phyloP scores from a whole-genome alignment of 2,329 filamentous ascomycete genomes.

The Davidsoniella neocaledoniae region DNA sequence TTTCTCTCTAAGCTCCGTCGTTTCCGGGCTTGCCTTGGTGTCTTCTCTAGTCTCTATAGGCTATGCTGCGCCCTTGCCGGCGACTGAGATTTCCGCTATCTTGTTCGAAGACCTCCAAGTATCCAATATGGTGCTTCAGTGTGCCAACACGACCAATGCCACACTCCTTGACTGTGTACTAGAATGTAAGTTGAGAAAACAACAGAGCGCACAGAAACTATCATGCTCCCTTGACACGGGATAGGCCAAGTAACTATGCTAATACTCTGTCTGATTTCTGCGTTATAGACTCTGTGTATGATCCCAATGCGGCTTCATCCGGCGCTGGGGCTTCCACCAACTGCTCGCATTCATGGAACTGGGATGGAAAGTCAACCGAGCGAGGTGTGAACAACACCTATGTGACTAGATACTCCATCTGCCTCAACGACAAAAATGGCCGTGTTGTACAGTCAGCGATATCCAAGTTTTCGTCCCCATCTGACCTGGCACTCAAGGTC shows the following conservation, averaged over 20 bases:
- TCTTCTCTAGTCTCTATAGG: slow-evolving; percentile 2
- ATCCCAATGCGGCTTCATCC: slow-evolving; percentile 7
- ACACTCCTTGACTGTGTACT: slow-evolving; percentile 6
- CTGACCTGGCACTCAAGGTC: slow-evolving; percentile 1
- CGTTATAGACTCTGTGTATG: background rate
- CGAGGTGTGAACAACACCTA: slow-evolving; percentile 18
- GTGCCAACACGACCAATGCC: background rate
- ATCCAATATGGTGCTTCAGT: slow-evolving; percentile 2
- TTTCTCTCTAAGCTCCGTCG: background rate
- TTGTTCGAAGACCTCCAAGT: slow-evolving; percentile 4
- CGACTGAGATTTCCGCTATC: background rate
- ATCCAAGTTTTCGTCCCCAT: slow-evolving; percentile 1
- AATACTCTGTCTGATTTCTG: too few species aligned
- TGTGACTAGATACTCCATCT: slow-evolving; percentile 9
- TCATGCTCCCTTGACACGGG: background rate
- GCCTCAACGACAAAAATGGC: slow-evolving; percentile 7
- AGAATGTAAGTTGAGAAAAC: slow-evolving; percentile 3
- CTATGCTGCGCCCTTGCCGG: slow-evolving; percentile 1
- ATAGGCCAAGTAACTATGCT: too few species aligned
- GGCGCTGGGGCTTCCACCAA: background rate
- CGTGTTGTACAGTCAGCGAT: slow-evolving; percentile 4
- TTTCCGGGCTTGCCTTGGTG: background rate
- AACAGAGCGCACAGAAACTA: background rate
- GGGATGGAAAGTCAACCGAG: slow-evolving; percentile 15
- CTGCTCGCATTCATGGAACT: slow-evolving; percentile 15